Evolutionary conservation across 169 alveolate species (phyloP).

Genomic region (Cryptosporidium viatorum): DNA sequence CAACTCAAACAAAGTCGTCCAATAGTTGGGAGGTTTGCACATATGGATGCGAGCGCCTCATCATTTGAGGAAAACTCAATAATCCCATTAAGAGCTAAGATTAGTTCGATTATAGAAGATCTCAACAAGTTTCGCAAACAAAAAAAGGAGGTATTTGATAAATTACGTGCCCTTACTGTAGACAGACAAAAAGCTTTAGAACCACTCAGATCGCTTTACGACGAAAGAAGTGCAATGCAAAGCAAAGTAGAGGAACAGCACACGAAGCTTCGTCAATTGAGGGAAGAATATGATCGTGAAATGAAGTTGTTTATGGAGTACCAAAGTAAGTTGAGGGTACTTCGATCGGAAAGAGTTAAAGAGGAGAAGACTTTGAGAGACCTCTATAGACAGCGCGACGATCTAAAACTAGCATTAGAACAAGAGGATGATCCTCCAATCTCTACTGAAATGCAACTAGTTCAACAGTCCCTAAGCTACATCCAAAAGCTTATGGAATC

Average conservation of each 20-base stretch:
- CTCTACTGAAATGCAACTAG: conserved; percentile 64
- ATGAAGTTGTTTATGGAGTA: conserved; percentile 66
- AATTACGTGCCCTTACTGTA: conserved; percentile 32
- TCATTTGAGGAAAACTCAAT: conserved; percentile 72
- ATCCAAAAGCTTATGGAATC: conserved; percentile 58
- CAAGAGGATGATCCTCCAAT: conserved; percentile 71
- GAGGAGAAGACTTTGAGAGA: conserved; percentile 65
- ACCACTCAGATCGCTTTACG: conserved; percentile 74
- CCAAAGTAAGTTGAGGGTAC: conserved; percentile 32
- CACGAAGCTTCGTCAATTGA: conserved; percentile 47
- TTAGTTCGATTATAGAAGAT: conserved; percentile 64
- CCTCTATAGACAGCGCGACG: conserved; percentile 68
- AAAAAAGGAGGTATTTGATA: conserved; percentile 69
- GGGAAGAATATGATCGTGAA: conserved; percentile 62
- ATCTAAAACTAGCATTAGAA: conserved; percentile 55
- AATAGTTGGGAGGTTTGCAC: conserved; percentile 56
- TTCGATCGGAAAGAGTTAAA: conserved; percentile 56
- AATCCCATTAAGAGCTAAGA: conserved; percentile 53
- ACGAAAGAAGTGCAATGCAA: conserved; percentile 70
- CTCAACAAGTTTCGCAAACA: conserved; percentile 57
- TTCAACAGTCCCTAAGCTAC: conserved; percentile 50
- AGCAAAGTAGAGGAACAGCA: conserved; percentile 67
- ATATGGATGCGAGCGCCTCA: conserved; percentile 75
- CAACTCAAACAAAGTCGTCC: conserved; percentile 74
- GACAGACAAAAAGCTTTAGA: conserved; percentile 73